Base-by-base conservation (phyloP, 495 filamentous ascomycete genomes). In the Aspergillus affinis region DNA sequence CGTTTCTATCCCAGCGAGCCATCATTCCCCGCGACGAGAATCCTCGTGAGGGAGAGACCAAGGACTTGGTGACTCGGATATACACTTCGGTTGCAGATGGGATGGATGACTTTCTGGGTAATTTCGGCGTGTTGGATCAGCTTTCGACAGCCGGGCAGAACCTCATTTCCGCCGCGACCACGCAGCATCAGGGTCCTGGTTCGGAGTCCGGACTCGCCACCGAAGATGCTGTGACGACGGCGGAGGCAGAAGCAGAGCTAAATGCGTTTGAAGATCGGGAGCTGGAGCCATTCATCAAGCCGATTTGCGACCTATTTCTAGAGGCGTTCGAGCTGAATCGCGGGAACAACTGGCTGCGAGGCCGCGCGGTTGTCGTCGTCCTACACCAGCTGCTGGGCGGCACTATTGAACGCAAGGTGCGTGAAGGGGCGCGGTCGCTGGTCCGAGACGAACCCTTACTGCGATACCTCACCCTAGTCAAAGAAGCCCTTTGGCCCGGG, bases 31-130 rank as follows among this genome's bases (percentile, higher is more conserved):
- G 60, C 54, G 70, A 76, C 50, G 68, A 89, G 65, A 79, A 86
- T 61, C 65, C 66, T 69, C 83, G 55, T 48, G 76, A 81, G 55
- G 81, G 79, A 44, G 87, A 91, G 66, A 86, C 87, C 49, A 90
- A 90, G 62, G 95, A 98, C 69, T 90, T 98, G 62, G 93, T 99
- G 48, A 90, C 91, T 0, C 85, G 95, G 17, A 87, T 99, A 48
- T 98, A 98, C 75, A 93, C 93, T 71, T 96, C 92, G 3, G 92
- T 99, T 49, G 86, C 93, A 4, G 93, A 98, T 69, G 95, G 94
- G 32, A 96, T 98, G 92, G 95, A 99, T 74, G 94, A 99, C 64
- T 92, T 98, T 61, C 77, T 96, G 3, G 91, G 95, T 45, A 97
- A 96, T 69, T 93, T 98, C 52, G 91, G 94, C 5, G 91, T 98